Percentiles rank a stretch among this genome's conserved stretches.
phyloP scores from a whole-genome alignment of 208 protist genomes.

The Balamuthia mandrillaris region DNA sequence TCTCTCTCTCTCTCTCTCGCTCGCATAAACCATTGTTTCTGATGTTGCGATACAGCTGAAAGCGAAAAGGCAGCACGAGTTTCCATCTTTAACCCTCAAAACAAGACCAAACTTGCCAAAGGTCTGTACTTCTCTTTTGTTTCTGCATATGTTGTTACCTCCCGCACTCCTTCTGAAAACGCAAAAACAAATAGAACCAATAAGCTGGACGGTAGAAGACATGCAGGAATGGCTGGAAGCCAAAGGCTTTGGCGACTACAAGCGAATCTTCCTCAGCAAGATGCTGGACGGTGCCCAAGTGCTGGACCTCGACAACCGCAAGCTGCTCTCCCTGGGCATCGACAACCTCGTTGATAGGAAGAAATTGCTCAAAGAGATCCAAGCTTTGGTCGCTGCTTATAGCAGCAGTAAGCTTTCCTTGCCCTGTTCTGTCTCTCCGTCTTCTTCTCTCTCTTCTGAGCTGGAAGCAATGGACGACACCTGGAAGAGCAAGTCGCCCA shows the following conservation, averaged over 20 bases:
- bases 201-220: conserved; percentile 20
- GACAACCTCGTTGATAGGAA: conserved; percentile 24
- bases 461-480: neutral
- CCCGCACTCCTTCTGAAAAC: too few species aligned
- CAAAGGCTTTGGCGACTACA: conserved; percentile 15
- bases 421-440: too few species aligned
- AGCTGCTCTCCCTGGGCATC: conserved; percentile 1
- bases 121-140: neutral
- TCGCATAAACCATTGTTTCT: too few species aligned
- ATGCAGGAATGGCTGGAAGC: conserved; percentile 30
- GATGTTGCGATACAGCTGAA: too few species aligned
- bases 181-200: neutral
- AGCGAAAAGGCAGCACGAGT: neutral
- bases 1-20: too few species aligned
- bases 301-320: conserved; percentile 26
- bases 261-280: conserved; percentile 25
- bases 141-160: too few species aligned
- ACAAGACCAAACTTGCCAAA: neutral
- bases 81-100: conserved; percentile 35
- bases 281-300: conserved; percentile 16
- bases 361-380: conserved; percentile 33
- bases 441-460: neutral
- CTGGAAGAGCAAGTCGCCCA: neutral
- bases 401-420: neutral
- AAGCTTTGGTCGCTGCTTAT: neutral